Evolutionary conservation across 805 yeast genomes (phyloP), one percentile per base, ranked within the genome.

Genomic region (Candida tibetensis): DNA sequence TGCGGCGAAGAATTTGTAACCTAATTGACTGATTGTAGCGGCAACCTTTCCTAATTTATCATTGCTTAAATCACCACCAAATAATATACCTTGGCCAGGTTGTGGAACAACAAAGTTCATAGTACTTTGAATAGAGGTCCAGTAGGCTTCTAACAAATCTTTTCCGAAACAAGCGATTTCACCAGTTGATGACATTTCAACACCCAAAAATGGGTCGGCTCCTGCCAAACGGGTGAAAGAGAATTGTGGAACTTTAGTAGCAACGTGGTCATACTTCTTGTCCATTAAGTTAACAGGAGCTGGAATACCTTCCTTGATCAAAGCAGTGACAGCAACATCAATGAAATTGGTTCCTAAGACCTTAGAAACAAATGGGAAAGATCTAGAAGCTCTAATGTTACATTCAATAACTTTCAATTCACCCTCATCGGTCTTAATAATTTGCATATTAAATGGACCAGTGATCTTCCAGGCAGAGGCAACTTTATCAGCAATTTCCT

Each of bases 161-260:
- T 72, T 72, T 53, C 99, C 99, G 60, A 93, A 93, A 61, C 96
- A 86, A 21, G 99, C 99, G 60, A 93, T 85, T 71, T 93, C 99
- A 66, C 99, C 99, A 36, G 99, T 93, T 9, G 98, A 90, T 5
- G 98, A 83, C 99, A 93, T 93, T 72, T 93, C 99, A 50, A 93
- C 99, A 48, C 99, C 99, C 59, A 93, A 75, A 76, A 86, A 90
- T 47, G 99, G 99, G 66, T 93, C 99, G 35, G 99, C 99, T 50
- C 99, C 99, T 14, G 98, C 97, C 57, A 93, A 76, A 72, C 99
- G 82, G 28, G 98, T 90, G 74, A 93, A 93, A 5, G 98, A 91
- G 69, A 93, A 93, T 71, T 93, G 99, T 33, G 99, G 99, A 39
- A 91, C 97, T 71, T 93, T 93, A 39, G 95, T 85, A 35, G 98